phyloP scores from a whole-genome alignment of 371 early-diverging fungal species.

The Blastocladiella emersonii region DNA sequence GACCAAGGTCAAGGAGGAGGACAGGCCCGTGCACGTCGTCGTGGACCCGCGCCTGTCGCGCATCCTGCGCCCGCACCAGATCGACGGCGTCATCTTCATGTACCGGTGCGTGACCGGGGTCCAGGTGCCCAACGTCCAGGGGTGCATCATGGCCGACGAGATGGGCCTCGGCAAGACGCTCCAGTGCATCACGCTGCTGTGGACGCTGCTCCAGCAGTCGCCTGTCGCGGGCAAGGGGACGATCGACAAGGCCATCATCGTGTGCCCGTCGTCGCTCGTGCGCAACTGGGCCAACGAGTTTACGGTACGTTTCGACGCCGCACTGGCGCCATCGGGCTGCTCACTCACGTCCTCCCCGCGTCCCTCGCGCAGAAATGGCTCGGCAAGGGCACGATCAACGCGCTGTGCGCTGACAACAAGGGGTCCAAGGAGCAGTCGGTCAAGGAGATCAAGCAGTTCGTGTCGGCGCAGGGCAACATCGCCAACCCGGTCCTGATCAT shows the following conservation, averaged over 20 bases:
- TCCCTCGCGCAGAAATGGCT: conserved; percentile 57
- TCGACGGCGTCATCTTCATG: conserved; percentile 41
- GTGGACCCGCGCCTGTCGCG: conserved; percentile 31
- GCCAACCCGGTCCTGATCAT: conserved; percentile 40
- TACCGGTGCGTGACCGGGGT: conserved; percentile 39
- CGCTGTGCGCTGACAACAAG: conserved; percentile 71
- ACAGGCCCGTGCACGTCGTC: conserved; percentile 40
- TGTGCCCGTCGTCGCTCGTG: conserved; percentile 47
- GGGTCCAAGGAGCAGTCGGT: conserved; percentile 74
- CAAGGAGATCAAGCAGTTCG: conserved; percentile 63
- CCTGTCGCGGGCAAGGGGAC: conserved; percentile 21
- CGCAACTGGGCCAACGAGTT: conserved; percentile 50
- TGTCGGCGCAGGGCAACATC: conserved; percentile 61
- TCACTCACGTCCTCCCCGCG: conserved; percentile 13
- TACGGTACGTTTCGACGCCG: conserved; percentile 28
- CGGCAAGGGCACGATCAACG: conserved; percentile 40
- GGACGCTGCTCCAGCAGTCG: conserved; percentile 44
- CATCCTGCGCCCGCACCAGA: conserved; percentile 44
- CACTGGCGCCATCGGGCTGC: conserved; percentile 27
- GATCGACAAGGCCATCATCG: conserved; percentile 31
- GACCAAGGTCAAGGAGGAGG: conserved; percentile 13
- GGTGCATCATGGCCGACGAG: conserved; percentile 12
- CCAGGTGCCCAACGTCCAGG: conserved; percentile 23
- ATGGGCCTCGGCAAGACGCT: conserved; percentile 43
- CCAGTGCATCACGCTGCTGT: conserved; percentile 42